A percentile compares a stretch with the other conserved stretches of the same genome.
Evolutionary conservation across 495 filamentous ascomycete species (phyloP).

Genomic region (Hypoxylon cercidicola): DNA sequence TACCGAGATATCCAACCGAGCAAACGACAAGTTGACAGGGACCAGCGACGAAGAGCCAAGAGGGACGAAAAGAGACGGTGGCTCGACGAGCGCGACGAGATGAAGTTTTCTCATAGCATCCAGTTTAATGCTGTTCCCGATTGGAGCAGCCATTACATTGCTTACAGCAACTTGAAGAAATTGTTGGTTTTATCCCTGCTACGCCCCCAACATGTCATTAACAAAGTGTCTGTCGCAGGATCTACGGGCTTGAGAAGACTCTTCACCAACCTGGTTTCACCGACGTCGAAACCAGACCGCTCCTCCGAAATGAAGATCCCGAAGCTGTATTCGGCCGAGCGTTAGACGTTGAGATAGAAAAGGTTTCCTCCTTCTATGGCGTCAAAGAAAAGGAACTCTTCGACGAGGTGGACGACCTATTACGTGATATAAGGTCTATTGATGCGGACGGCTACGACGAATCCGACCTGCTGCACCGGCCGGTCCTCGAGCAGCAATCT

Average conservation of each 20-base stretch:
- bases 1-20: slow-evolving; percentile 9
- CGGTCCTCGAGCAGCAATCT: slow-evolving; percentile 42
- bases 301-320: slow-evolving; percentile 76
- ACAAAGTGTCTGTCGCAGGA: slow-evolving; percentile 61
- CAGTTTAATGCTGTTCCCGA: slow-evolving; percentile 99
- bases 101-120: slow-evolving; percentile 99
- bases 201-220: slow-evolving; percentile 10
- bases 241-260: slow-evolving; percentile 91
- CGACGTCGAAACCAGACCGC: slow-evolving; percentile 86
- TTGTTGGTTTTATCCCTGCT: slow-evolving; percentile 68
- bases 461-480: slow-evolving; percentile 54
- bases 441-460: slow-evolving; percentile 70
- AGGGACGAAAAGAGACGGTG: slow-evolving; percentile 62
- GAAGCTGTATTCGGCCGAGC: slow-evolving; percentile 81
- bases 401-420: slow-evolving; percentile 78
- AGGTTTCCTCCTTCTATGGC: slow-evolving; percentile 89
- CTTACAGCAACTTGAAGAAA: slow-evolving; percentile 99
- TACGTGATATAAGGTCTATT: slow-evolving; percentile 78
- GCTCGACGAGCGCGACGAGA: slow-evolving; percentile 77
- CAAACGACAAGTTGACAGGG: slow-evolving; percentile 18
- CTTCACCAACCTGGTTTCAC: slow-evolving; percentile 62
- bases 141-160: slow-evolving; percentile 97
- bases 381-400: slow-evolving; percentile 87
- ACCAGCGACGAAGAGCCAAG: slow-evolving; percentile 47
- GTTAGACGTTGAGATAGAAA: slow-evolving; percentile 90